A percentile compares a stretch with the other conserved stretches of the same genome.
Evolutionary conservation across 192 early-diverging fungal genomes (phyloP).

Genomic region (Coemansia sp.): DNA sequence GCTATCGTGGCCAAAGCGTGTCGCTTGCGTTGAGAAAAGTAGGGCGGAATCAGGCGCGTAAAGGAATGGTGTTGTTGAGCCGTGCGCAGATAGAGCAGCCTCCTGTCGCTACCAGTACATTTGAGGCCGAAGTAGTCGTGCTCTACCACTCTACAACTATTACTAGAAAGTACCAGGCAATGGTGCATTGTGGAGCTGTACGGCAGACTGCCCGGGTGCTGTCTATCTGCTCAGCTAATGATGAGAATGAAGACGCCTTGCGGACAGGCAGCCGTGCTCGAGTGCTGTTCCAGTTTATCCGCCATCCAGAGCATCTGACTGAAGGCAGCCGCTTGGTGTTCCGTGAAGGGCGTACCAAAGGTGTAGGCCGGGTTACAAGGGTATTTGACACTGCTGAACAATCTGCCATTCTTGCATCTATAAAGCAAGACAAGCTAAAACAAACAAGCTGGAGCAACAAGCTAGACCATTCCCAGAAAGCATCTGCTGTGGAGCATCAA

Average conservation of each 20-base stretch:
- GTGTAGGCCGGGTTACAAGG: conserved; percentile 77
- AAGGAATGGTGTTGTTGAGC: conserved; percentile 57
- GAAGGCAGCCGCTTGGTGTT: conserved; percentile 64
- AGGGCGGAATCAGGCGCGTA: conserved; percentile 72
- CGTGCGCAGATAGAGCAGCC: conserved; percentile 11
- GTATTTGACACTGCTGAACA: conserved; percentile 33
- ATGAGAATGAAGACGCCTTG: conserved; percentile 51
- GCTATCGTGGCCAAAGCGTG: conserved; percentile 79
- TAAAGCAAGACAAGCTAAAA: background rate
- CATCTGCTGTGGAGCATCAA: background rate
- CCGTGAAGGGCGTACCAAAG: conserved; percentile 83
- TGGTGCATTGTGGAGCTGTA: conserved; percentile 87
- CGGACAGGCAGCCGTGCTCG: conserved; percentile 82
- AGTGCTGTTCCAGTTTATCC: conserved; percentile 80
- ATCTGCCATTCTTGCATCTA: no score
- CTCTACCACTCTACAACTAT: conserved; percentile 92
- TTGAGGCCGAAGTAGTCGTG: conserved; percentile 91
- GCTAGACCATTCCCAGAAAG: background rate
- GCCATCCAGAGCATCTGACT: conserved; percentile 68
- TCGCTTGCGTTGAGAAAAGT: conserved; percentile 84
- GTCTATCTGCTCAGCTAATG: conserved; percentile 30
- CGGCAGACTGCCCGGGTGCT: conserved; percentile 85
- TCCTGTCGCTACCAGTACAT: conserved; percentile 54
- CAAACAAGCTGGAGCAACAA: background rate
- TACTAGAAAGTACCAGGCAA: conserved; percentile 86